phyloP scores from a whole-genome alignment of 371 early-diverging fungal genomes.

The Mucor saturninus region DNA sequence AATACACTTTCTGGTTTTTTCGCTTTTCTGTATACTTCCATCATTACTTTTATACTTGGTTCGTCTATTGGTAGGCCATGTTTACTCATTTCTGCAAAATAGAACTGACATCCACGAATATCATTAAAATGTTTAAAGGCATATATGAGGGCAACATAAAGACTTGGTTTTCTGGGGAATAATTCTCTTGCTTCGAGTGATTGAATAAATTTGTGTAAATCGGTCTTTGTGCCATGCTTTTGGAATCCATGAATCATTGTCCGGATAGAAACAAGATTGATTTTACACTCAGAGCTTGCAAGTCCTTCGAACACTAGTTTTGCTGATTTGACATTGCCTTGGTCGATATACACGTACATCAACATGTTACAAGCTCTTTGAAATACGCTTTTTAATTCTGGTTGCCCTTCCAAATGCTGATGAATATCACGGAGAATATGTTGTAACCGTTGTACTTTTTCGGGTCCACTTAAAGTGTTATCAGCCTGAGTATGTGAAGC shows the following conservation, averaged over 20 bases:
- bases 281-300: not conserved
- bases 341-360: conserved; percentile 31
- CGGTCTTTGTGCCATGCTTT: conserved; percentile 15
- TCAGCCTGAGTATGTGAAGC: not conserved
- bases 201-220: conserved; percentile 25
- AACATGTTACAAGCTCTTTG: conserved; percentile 43
- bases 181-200: conserved; percentile 6
- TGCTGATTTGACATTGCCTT: conserved; percentile 35
- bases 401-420: not conserved
- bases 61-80: conserved; percentile 10
- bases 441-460: conserved; percentile 25
- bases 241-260: conserved; percentile 38
- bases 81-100: conserved; percentile 21
- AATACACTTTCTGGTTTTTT: conserved; percentile 26
- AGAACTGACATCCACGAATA: conserved; percentile 10
- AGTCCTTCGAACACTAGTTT: conserved; percentile 38
- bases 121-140: conserved; percentile 28
- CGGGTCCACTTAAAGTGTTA: not conserved
- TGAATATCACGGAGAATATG: conserved; percentile 25
- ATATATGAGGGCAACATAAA: conserved; percentile 28
- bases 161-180: conserved; percentile 6
- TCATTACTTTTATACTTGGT: conserved; percentile 28
- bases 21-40: conserved; percentile 19
- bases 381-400: conserved; percentile 11
- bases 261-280: conserved; percentile 19